Conservation (phyloP, 352 stramenopile species). For the Globisporangium cylindrosporum region DNA sequence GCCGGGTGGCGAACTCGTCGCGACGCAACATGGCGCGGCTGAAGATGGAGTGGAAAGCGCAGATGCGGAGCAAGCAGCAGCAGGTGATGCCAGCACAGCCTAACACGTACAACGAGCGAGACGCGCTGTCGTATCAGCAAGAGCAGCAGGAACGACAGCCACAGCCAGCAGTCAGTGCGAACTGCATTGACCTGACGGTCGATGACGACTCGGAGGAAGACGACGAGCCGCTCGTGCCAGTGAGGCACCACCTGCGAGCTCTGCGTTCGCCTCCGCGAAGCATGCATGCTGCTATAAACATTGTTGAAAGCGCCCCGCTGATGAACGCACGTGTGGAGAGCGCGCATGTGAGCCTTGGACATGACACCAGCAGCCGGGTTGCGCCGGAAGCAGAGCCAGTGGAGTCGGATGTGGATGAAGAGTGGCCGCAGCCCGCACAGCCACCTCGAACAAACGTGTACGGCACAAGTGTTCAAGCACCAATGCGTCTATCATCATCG, state of each 20-base stretch:
- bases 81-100: background rate
- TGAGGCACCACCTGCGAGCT: background rate
- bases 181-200: slow-evolving; percentile 52
- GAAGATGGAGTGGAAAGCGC: slow-evolving; percentile 18
- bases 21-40: slow-evolving; percentile 13
- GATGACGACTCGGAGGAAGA: slow-evolving; percentile 56
- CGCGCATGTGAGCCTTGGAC: background rate
- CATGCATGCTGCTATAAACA: background rate
- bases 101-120: background rate
- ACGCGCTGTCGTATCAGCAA: background rate
- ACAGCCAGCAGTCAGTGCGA: background rate
- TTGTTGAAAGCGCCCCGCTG: background rate
- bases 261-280: background rate
- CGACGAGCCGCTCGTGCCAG: slow-evolving; percentile 32
- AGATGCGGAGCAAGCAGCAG: slow-evolving; percentile 4
- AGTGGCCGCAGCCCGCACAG: slow-evolving; percentile 28
- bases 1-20: background rate
- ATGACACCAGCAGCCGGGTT: background rate
- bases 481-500: background rate
- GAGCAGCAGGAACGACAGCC: background rate
- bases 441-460: slow-evolving; percentile 7
- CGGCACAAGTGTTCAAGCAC: slow-evolving; percentile 4
- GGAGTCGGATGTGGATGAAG: slow-evolving; percentile 67
- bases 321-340: background rate
- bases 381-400: slow-evolving; percentile 18